Evolutionary conservation across 441 rosid species (phyloP), one percentile per base, ranked within the genome.

Genomic region (Francoa sonchifolia): DNA sequence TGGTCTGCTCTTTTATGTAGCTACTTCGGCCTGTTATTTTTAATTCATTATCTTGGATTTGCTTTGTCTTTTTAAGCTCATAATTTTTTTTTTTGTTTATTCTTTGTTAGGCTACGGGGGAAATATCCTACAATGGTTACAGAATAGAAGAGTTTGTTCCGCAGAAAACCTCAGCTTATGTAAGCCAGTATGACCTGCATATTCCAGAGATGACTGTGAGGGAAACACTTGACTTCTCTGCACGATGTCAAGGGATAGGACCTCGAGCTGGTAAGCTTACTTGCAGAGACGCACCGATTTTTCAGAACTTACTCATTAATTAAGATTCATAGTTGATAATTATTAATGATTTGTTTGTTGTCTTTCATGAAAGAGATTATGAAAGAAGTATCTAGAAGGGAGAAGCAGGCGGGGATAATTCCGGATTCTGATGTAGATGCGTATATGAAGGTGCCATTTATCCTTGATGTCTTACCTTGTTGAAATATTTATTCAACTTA

Each of bases 161-260:
- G 9, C 73, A 61, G 42, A 76, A 65, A 54, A 76, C 77, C 6
- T 72, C 80, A 7, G 74, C 74, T 4, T 80, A 80, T 40, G 55
- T 80, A 21, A 74, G 92, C 57, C 92, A 74, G 52, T 31, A 65
- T 31, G 93, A 82, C 33, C 55, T 67, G n/a, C 84, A 82, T 47
- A 69, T 71, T 13, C 68, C 82, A 15, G 88, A 84, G 33, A 55
- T 77, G 65, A 77, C 81, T 16, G 88, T 76, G 8, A 67, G 83
- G 54, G 83, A 76, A 56, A 60, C 70, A 6, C 54, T 72, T 38
- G 79, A 69, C 29, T 76, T 72, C 42, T 72, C 79, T 1, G 74
- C 76, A 5, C 50, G 59, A 17, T 76, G 67, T 41, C 76, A 76
- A 57, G 83, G 79, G 18, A 35, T 45, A 30, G 77, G 75, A 50